A percentile compares a stretch with the other conserved stretches of the same genome.
Evolutionary conservation across 108 stramenopile genomes (phyloP).

Genomic region (Parietichytrium sp.): DNA sequence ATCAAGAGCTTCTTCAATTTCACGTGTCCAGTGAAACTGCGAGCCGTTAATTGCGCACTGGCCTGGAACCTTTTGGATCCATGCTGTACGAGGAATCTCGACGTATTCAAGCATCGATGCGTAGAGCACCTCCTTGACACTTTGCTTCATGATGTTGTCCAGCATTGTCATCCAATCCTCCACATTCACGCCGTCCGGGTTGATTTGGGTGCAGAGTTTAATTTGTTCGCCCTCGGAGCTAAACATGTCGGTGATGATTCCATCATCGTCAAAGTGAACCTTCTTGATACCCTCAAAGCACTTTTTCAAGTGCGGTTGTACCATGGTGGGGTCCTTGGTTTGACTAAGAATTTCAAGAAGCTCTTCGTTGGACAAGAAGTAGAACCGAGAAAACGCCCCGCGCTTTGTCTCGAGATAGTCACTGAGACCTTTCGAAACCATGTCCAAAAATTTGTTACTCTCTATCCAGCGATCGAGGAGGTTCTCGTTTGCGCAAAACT

Average conservation of each 20-base stretch:
- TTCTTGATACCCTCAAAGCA: slow-evolving; percentile 66
- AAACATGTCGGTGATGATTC: slow-evolving; percentile 57
- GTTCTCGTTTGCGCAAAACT: slow-evolving; percentile 64
- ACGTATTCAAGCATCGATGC: slow-evolving; percentile 54
- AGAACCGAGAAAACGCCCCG: slow-evolving; percentile 64
- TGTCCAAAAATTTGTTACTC: slow-evolving; percentile 55
- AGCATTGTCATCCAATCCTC: slow-evolving; percentile 69
- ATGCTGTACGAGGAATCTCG: slow-evolving; percentile 50
- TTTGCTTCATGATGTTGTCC: slow-evolving; percentile 61
- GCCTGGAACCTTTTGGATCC: slow-evolving; percentile 66
- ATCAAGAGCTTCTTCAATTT: slow-evolving; percentile 53
- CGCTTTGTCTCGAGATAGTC: slow-evolving; percentile 73
- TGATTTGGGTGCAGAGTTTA: slow-evolving; percentile 48
- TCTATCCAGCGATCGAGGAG: slow-evolving; percentile 64
- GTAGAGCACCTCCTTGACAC: slow-evolving; percentile 46
- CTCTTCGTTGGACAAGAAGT: slow-evolving; percentile 71
- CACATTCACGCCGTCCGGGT: slow-evolving; percentile 67
- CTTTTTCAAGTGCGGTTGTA: slow-evolving; percentile 71
- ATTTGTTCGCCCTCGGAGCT: slow-evolving; percentile 64
- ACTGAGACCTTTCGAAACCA: slow-evolving; percentile 66
- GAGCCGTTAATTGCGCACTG: slow-evolving; percentile 69
- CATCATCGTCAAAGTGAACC: slow-evolving; percentile 46
- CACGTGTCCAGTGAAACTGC: slow-evolving; percentile 67
- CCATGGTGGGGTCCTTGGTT: slow-evolving; percentile 63
- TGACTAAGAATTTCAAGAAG: slow-evolving; percentile 68